A percentile compares a stretch with the other conserved stretches of the same genome.
phyloP scores from a whole-genome alignment of 2,329 filamentous ascomycete species.

The Curvularia sp. region DNA sequence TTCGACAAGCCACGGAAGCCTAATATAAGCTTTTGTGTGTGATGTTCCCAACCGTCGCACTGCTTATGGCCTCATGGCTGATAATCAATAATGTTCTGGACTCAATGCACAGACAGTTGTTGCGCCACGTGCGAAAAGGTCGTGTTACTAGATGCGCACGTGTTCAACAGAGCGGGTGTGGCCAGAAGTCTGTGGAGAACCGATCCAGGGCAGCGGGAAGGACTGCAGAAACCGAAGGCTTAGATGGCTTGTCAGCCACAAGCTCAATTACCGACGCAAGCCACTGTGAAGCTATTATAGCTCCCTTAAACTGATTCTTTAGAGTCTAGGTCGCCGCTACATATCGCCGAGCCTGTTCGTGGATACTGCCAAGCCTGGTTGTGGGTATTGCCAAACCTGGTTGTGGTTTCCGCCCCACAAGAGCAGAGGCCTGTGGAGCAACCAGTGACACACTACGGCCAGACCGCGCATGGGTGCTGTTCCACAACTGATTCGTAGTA shows the following conservation, averaged over 20 bases:
- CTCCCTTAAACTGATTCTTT: background rate
- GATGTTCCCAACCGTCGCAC: background rate
- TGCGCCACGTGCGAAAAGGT: constrained; percentile 1
- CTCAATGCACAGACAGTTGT: constrained; percentile 1
- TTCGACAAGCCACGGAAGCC: constrained; percentile 1
- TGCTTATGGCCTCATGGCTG: background rate
- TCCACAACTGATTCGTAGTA: background rate
- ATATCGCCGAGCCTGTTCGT: background rate
- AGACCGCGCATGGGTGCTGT: constrained; percentile 1
- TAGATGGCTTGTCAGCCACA: constrained; percentile 1
- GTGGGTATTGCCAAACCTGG: background rate
- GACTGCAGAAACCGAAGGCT: background rate
- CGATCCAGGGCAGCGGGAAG: background rate
- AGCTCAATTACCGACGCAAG: background rate
- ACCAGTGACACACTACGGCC: constrained; percentile 1
- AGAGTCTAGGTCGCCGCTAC: background rate
- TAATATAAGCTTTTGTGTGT: constrained; percentile 1
- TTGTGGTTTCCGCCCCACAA: constrained; percentile 3
- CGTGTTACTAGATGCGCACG: constrained; percentile 1
- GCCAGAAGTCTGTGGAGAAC: background rate
- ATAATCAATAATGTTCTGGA: constrained; percentile 3
- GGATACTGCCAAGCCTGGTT: too few relatives aligned
- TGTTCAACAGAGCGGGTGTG: background rate
- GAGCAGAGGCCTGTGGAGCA: background rate
- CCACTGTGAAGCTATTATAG: background rate